A percentile compares a stretch with the other conserved stretches of the same genome.
These are phyloP conservation scores for Populus tomentosa DNA, from an alignment of 441 rosid species.

Conservation along the genomic window DNA sequence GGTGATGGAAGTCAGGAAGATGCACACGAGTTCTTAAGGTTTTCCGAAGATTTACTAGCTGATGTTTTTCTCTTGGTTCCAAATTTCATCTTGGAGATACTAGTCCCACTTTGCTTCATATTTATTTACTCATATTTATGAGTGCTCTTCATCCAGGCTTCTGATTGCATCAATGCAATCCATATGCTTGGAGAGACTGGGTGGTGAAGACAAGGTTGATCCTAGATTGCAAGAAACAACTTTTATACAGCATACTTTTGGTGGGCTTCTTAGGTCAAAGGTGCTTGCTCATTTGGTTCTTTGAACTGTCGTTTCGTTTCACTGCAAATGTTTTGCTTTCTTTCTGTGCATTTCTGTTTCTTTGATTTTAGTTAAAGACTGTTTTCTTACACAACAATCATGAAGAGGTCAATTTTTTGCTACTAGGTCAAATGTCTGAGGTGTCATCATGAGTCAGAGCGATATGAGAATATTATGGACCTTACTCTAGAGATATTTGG, in stretches of 20 bases:
- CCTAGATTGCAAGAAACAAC: conserved; percentile 79
- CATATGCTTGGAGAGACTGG: conserved; percentile 73
- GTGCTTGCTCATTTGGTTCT: conserved; percentile 27
- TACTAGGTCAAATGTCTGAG: conserved; percentile 72
- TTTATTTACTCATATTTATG: not conserved
- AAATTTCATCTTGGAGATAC: not conserved
- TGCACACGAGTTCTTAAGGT: conserved; percentile 93
- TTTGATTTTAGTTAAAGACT: not conserved
- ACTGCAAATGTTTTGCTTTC: conserved; percentile 3
- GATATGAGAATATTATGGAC: conserved; percentile 87
- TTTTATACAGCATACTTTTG: conserved; percentile 74
- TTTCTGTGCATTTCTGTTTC: conserved; percentile 9
- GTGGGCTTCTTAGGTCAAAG: conserved; percentile 78
- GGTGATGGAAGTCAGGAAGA: conserved; percentile 92
- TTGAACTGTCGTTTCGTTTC: not conserved
- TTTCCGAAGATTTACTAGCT: conserved; percentile 1
- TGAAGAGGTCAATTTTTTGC: conserved; percentile 4
- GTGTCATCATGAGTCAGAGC: conserved; percentile 75
- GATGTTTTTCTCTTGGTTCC: conserved; percentile 7
- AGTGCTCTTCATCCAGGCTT: conserved; percentile 44
- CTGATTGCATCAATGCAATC: conserved; percentile 79
- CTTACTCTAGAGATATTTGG: conserved; percentile 81
- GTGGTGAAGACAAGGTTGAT: conserved; percentile 74
- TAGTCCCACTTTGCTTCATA: not conserved
- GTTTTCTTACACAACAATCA: not conserved